Evolutionary conservation across 768 basidiomycete genomes (phyloP), one percentile per base, ranked within the genome.

Genomic region (Suillus luteus): DNA sequence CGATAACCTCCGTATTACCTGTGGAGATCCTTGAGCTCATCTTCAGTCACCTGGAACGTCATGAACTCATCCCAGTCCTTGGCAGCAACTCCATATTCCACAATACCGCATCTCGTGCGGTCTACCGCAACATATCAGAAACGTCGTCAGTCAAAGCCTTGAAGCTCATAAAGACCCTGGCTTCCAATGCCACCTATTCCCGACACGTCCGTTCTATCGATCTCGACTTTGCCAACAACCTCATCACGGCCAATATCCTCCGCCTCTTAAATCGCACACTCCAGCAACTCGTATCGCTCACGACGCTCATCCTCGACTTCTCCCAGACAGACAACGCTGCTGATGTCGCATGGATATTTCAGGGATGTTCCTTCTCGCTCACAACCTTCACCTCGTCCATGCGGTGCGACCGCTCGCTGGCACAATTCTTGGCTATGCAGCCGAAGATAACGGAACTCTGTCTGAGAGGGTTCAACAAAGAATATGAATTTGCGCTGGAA

Each of bases 331-430:
- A 79, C 66, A 75, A 70, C 61, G 37, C 77, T 72, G 61, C 69
- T 66, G 5, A 73, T 37, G 77, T 83, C 2, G 73, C 80, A 3
- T 86, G 86, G 85, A 74, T 87, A 37, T 80, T 87, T 52, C 68
- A 76, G 7, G 75, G 72, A 8, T 79, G 80, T 69, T 64, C 77
- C 11, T 83, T 86, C 66, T 72, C 73, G 6, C 78, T 90, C 37
- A 67, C 70, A n/a, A 68, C 76, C 0, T 80, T 89, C 67, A 78
- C 82, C 11, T 87, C 86, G 0, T 85, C 86, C 19, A 80, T 87
- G 73, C 80, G 81, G n/a, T 86, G 81, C 68, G 81, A 82, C 46
- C 66, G 70, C 4, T 69, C 74, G 4, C 77, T 89, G 15, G 83
- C 83, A 0, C 62, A 67, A 10, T 86, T 88, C 71, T 77, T 89